Conservation (phyloP, 1,139 yeast species). For the Saccharomyces hybrid region DNA sequence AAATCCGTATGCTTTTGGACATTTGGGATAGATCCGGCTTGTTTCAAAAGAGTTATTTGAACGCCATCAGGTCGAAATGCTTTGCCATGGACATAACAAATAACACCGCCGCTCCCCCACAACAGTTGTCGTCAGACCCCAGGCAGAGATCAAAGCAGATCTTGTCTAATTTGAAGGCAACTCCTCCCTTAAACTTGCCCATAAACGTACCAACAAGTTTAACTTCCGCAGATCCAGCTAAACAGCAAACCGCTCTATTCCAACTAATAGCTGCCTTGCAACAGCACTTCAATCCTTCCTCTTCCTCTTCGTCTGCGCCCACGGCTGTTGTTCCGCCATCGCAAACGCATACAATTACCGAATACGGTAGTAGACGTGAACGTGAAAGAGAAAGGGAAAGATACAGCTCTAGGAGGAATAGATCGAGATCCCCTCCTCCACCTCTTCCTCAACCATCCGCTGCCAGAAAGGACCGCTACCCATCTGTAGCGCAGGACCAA, state of each 20-base stretch:
- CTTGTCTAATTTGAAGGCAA: constrained; percentile 19
- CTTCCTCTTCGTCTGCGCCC: neutral
- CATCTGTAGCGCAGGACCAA: constrained; percentile 4
- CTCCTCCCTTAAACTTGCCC: constrained; percentile 13
- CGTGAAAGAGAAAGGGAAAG: constrained; percentile 26
- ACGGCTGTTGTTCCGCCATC: neutral
- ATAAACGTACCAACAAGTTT: constrained; percentile 20
- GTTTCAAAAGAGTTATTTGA: constrained; percentile 51
- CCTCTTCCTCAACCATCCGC: constrained; percentile 5
- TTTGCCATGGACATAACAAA: constrained; percentile 36
- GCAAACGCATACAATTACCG: constrained; percentile 17
- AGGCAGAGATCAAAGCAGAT: constrained; percentile 37
- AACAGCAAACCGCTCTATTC: constrained; percentile 38
- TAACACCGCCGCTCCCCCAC: constrained; percentile 18
- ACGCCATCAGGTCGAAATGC: constrained; percentile 49
- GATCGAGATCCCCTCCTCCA: constrained; percentile 33
- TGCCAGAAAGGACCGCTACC: constrained; percentile 9
- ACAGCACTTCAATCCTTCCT: constrained; percentile 15
- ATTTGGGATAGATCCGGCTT: constrained; percentile 89
- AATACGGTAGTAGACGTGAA: constrained; percentile 29
- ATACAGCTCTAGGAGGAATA: constrained; percentile 19
- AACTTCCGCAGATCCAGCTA: constrained; percentile 26
- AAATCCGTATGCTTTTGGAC: constrained; percentile 74
- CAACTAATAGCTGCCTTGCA: constrained; percentile 37
- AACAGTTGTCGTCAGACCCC: constrained; percentile 38